Percentiles rank a stretch among this genome's conserved stretches.
phyloP scores from a whole-genome alignment of 176 grass and related monocot species.

The Oryza brachyantha region DNA sequence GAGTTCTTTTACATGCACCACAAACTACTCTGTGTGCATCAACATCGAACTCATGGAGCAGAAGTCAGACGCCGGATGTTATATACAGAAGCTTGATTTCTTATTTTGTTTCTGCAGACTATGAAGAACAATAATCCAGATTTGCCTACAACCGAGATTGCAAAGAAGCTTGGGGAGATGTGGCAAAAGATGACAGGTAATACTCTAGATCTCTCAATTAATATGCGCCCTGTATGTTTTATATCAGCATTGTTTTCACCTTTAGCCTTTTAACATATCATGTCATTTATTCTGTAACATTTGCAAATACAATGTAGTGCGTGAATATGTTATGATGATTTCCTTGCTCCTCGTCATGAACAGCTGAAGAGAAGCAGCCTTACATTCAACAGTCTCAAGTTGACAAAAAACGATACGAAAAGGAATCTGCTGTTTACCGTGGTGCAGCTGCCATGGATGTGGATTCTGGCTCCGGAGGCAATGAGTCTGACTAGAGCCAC shows the following conservation, averaged over 20 bases:
- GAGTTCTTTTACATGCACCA: neutral
- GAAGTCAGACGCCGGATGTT: constrained; percentile 3
- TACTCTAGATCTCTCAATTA: constrained; percentile 25
- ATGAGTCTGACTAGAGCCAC: constrained; percentile 54
- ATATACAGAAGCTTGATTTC: constrained; percentile 6
- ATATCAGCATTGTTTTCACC: neutral
- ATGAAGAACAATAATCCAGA: constrained; percentile 70
- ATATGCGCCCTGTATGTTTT: neutral
- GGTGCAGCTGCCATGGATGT: constrained; percentile 40
- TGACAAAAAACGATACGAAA: constrained; percentile 69
- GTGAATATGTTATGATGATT: neutral
- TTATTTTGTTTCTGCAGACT: constrained; percentile 48
- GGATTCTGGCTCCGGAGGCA: constrained; percentile 37
- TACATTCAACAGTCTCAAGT: constrained; percentile 63
- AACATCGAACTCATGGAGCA: neutral
- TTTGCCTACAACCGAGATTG: constrained; percentile 66
- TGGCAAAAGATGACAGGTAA: constrained; percentile 95
- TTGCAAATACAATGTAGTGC: neutral
- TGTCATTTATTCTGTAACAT: neutral
- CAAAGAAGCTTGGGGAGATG: constrained; percentile 77
- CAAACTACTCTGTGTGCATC: neutral
- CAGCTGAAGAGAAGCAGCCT: constrained; percentile 78
- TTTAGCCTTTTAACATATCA: neutral
- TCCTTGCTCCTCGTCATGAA: constrained; percentile 1
- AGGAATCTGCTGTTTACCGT: constrained; percentile 64